Base-by-base conservation (phyloP, 768 basidiomycete species). In the Pulveroboletus frians region DNA sequence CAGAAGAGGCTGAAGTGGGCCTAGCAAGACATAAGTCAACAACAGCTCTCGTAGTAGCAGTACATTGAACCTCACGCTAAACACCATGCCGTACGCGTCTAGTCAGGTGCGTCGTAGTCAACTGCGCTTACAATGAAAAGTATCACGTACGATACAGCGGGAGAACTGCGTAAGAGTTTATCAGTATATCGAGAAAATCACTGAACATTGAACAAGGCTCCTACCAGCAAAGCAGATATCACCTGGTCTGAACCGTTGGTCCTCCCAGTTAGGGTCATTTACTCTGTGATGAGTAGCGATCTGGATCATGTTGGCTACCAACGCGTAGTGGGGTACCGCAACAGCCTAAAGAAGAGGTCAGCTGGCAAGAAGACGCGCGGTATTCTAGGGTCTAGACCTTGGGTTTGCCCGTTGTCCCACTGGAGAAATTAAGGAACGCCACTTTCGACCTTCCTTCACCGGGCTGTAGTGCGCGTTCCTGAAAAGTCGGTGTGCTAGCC, bases 351-450 rank as follows among this genome's bases (percentile, higher is more conserved):
- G 8, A 14, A 27, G 10, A 18, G 4, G 38, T 46, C 21, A 47
- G 13, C 39, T 0, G 7, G 6, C 6, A 26, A 44, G 4, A 38
- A 43, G 20, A 15, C 6, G 4, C 23, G 21, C 1, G 1, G 11
- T 17, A 21, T 14, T 17, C n/a, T 9, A 13, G 21, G 38, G 29
- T 20, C 17, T 52, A n/a, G 45, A 81, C 83, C 77, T 88, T 85
- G 0, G 87, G 86, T 51, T 71, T 78, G 1, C 87, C 86, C 2
- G 87, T 89, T 0, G 86, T 89, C 20, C 84, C 84, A 18, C 85
- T 86, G 0, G 85, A 87, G 60, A 88, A 88, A 59, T 76, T 80
- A 23, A 87, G 66, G 52, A 87, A 79, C 0, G 87, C 86, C 13
- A 88, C 60, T 60, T 85, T 88, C 10, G 76, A 82, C 65, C 73